Evolutionary conservation across 2,329 filamentous ascomycete species (phyloP), one percentile per base, ranked within the genome.

Genomic region (Aureobasidium melanogenum): DNA sequence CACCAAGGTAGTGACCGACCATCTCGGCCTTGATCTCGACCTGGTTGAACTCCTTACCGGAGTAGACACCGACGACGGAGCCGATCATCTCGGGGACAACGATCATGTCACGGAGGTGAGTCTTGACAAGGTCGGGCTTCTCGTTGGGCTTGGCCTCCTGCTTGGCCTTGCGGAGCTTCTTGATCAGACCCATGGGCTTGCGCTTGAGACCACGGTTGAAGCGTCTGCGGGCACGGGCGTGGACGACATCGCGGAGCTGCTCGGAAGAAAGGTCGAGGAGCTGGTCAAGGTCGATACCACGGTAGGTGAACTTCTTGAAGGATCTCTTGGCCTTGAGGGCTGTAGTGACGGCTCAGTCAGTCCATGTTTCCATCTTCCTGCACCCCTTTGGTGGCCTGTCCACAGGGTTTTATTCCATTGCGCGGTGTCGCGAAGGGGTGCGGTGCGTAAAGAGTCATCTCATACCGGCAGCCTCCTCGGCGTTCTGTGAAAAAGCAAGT

Each of bases 21-120:
- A 99, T 99, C 86, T 99, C 94, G 73, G 94, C 94, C 88, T 97
- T 97, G 84, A 99, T 94, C 82, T 99, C 94, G 74, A 99, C 92
- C 86, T 97, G 93, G 88, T 99, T 99, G 89, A 99, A 99, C 82
- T 97, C 92, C 88, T 99, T 99, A 78, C 94, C 94, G 71, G 91
- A 96, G 89, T 99, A 99, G 85, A 99, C 94, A 78, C 92, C 94
- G 75, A 99, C 89, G 75, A 99, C 93, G 80, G 85, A 89, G 75
- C 94, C 94, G 77, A 99, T 99, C 94, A 99, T 97, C 86, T 99
- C 94, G 74, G 94, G 94, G 72, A 99, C 94, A 77, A 99, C 88
- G 79, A 99, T 97, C 94, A 99, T 99, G 85, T 99, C 88, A 81
- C 93, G 92, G 75, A 99, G 88, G 80, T 99, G 93, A 67, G 93